Conservation (phyloP, 2,329 filamentous ascomycete genomes). For the Hirsutella thompsonii region DNA sequence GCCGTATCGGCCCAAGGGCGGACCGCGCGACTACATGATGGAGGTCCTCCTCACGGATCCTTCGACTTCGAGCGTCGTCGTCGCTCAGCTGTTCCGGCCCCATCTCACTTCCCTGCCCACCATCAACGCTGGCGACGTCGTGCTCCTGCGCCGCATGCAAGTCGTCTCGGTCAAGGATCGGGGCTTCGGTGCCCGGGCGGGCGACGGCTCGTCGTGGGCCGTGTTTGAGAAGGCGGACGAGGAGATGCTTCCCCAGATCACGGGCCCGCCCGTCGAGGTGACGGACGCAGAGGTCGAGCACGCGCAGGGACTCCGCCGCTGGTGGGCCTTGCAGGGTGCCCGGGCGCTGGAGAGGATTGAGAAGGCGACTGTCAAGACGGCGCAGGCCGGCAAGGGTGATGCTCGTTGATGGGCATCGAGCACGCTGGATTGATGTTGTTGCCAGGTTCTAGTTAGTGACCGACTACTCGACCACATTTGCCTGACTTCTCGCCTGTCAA, state of each 20-base stretch:
- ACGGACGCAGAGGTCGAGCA: conserved; percentile 35
- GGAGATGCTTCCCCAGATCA: conserved; percentile 36
- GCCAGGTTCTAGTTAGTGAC: too few species aligned
- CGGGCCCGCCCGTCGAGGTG: conserved; percentile 46
- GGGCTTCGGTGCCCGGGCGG: conserved; percentile 42
- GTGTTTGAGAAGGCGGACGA: conserved; percentile 37
- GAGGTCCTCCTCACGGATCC: conserved; percentile 45
- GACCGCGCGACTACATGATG: conserved; percentile 46
- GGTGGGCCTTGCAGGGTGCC: conserved; percentile 35
- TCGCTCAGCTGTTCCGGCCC: conserved; percentile 45
- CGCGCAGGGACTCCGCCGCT: conserved; percentile 32
- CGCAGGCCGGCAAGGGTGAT: conserved; percentile 15
- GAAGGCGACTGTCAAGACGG: conserved; percentile 26
- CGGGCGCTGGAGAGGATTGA: conserved; percentile 32
- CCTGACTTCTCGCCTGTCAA: too few species aligned
- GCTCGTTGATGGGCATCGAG: conserved; percentile 7
- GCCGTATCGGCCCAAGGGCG: conserved; percentile 40
- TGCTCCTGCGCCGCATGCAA: conserved; percentile 43
- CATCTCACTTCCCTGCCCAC: conserved; percentile 43
- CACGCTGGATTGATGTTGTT: not conserved
- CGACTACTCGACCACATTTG: too few species aligned
- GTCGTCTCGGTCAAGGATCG: conserved; percentile 39
- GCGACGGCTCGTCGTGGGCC: conserved; percentile 46
- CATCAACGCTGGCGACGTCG: conserved; percentile 41
- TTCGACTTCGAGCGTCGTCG: conserved; percentile 34